These are phyloP conservation scores for Samsoniella hepiali DNA, from an alignment of 2,329 filamentous ascomycete genomes.

Conservation along the genomic window DNA sequence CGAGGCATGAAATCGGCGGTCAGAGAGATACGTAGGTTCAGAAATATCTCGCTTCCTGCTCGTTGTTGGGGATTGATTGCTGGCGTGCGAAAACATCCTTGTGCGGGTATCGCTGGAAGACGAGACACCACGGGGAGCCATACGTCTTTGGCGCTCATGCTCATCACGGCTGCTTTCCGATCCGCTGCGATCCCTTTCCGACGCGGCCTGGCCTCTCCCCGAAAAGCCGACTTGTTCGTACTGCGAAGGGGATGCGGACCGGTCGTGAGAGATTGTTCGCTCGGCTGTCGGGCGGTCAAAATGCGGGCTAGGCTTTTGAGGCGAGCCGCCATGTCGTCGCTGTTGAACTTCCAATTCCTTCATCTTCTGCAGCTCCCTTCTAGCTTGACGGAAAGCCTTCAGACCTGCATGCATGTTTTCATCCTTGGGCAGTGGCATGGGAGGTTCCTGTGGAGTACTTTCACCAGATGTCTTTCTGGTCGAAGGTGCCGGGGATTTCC, in stretches of 20 bases:
- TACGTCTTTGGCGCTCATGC: slow-evolving; percentile 33
- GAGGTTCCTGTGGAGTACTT: background rate
- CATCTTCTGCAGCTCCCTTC: slow-evolving; percentile 53
- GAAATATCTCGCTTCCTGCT: slow-evolving; percentile 46
- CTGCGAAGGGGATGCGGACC: slow-evolving; percentile 42
- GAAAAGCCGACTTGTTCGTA: slow-evolving; percentile 41
- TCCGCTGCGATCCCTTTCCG: slow-evolving; percentile 52
- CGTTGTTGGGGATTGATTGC: slow-evolving; percentile 37
- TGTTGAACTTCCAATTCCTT: slow-evolving; percentile 51
- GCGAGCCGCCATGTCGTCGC: slow-evolving; percentile 38
- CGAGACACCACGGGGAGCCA: background rate
- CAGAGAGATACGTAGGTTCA: slow-evolving; percentile 44
- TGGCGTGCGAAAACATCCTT: slow-evolving; percentile 13
- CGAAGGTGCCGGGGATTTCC: slow-evolving; percentile 42
- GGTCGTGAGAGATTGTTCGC: slow-evolving; percentile 43
- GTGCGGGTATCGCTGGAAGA: slow-evolving; percentile 33
- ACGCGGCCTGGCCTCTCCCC: slow-evolving; percentile 30
- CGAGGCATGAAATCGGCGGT: slow-evolving; percentile 34
- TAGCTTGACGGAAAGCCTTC: slow-evolving; percentile 55
- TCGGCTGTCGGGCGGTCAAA: slow-evolving; percentile 28
- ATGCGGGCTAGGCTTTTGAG: slow-evolving; percentile 17
- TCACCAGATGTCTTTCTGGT: slow-evolving; percentile 34
- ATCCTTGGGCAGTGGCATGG: slow-evolving; percentile 33
- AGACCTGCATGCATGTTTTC: slow-evolving; percentile 49
- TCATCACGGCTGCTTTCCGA: slow-evolving; percentile 52